Conservation (phyloP, 2,329 filamentous ascomycete species). For the Penicillium nordicum region DNA sequence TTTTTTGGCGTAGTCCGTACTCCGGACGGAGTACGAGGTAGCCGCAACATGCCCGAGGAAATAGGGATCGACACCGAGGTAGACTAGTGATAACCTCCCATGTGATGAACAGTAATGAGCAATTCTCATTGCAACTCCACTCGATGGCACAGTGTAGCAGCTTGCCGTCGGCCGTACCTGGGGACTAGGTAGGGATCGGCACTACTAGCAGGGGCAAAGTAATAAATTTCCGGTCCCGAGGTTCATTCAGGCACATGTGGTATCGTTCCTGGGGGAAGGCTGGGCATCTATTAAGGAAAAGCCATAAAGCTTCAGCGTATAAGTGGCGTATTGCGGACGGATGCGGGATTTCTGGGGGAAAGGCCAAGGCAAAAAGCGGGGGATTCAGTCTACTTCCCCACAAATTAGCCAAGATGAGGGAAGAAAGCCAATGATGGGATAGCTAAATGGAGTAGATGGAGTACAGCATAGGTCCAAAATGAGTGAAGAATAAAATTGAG, state of each 20-base stretch:
- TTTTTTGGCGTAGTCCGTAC: not conserved
- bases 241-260: slow-evolving; percentile 7
- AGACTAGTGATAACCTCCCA: not conserved
- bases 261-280: not conserved
- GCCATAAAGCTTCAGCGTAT: not conserved
- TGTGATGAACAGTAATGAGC: slow-evolving; percentile 4
- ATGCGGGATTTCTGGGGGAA: slow-evolving; percentile 1
- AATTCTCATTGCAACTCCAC: slow-evolving; percentile 3
- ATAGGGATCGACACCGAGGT: slow-evolving; percentile 11
- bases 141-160: not conserved
- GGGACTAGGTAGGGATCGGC: slow-evolving; percentile 5
- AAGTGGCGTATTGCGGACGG: not conserved
- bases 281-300: not conserved
- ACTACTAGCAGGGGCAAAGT: not conserved
- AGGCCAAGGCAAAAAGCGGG: not conserved
- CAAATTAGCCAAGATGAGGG: not conserved
- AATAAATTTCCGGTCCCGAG: not conserved
- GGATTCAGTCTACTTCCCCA: not conserved
- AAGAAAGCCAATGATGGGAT: not conserved
- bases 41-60: slow-evolving; percentile 2
- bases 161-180: not conserved
- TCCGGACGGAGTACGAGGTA: not conserved
- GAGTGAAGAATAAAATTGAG: too few species aligned
- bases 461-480: not conserved
- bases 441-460: not conserved